Base-by-base conservation (phyloP, 345 rosid genomes). In the Gossypioides kirkii region DNA sequence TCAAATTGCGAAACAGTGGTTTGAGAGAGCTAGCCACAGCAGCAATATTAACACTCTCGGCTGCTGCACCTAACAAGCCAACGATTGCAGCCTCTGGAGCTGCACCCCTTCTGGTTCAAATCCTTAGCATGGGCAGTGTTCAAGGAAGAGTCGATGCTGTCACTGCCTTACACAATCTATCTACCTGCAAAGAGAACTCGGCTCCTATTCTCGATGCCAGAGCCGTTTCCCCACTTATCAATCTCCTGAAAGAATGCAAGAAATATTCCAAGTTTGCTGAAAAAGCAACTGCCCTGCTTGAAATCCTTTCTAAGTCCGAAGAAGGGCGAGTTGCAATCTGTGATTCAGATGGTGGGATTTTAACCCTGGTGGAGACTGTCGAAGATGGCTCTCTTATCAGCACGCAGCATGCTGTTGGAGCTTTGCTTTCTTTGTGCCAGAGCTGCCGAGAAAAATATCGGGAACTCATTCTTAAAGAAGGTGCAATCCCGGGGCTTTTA, bases 121-220 rank as follows among this genome's bases (percentile, higher is more conserved):
- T 89, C 80, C 90, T 91, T 70, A 79, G 82, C 80, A 83, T 85
- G 12, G 93, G 93, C 77, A 87, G 86, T 66, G 87, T 87, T 60
- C 96, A 91, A 77, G 93, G 93, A 60, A 89, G 79, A 80, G 93
- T 89, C 17, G 93, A 91, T 71, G 91, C 93, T 14, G 96, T 91
- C 56, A 89, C 93, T 8, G 89, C 91, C 10, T 79, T 91, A 25
- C 87, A 91, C 74, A 87, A 91, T 74, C 86, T 91, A 64, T 91
- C 88, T 1, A 78, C 88, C 49, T 86, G 87, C 76, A 73, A 79
- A 32, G 89, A 86, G 70, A 79, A 80, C 79, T 73, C 80, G 8
- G 50, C 67, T 77, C 80, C 86, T 4, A 70, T 87, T 61, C 68
- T 89, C 17, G 83, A 89, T 77, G 88, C 87, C 16, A 80, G 80